Evolutionary conservation across 352 stramenopile genomes (phyloP).

Genomic region (Phytophthora nicotianae): DNA sequence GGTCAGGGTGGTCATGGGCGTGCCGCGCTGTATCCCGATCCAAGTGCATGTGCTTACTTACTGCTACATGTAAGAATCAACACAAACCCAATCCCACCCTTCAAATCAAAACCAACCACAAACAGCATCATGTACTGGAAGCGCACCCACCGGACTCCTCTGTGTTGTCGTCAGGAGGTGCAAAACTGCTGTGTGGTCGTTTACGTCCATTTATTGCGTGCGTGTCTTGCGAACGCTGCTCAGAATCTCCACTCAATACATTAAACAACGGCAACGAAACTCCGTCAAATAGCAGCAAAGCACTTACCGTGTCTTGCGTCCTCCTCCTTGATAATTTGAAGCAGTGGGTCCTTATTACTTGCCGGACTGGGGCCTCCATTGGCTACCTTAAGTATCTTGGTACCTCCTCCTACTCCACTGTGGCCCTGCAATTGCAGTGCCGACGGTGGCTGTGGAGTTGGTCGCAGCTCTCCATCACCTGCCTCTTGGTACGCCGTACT

Average conservation of each 20-base stretch:
- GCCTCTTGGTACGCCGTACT: conserved; percentile 35
- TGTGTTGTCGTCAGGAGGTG: conserved; percentile 14
- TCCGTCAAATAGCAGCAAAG: background rate
- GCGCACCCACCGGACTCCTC: conserved; percentile 29
- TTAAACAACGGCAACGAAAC: conserved; percentile 21
- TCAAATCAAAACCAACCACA: background rate
- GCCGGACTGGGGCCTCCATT: conserved; percentile 5
- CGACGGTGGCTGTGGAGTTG: conserved; percentile 9
- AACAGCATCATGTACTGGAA: background rate
- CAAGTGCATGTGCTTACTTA: conserved; percentile 40
- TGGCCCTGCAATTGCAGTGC: conserved; percentile 13
- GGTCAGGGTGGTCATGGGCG: conserved; percentile 33
- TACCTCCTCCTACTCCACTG: conserved; percentile 10
- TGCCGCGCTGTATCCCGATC: conserved; percentile 16
- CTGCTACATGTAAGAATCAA: conserved; percentile 18
- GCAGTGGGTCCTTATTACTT: conserved; percentile 16
- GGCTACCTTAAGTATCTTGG: background rate
- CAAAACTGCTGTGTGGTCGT: conserved; percentile 34
- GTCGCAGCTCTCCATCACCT: conserved; percentile 10
- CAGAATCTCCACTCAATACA: conserved; percentile 29
- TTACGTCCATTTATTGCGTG: conserved; percentile 20
- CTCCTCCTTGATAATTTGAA: conserved; percentile 33
- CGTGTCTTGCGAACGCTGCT: conserved; percentile 23
- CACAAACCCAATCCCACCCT: conserved; percentile 2
- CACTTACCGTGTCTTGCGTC: conserved; percentile 25